A percentile compares a stretch with the other conserved stretches of the same genome.
Evolutionary conservation across 176 grass and related monocot genomes (phyloP).

Genomic region (Alloteropsis semialata): DNA sequence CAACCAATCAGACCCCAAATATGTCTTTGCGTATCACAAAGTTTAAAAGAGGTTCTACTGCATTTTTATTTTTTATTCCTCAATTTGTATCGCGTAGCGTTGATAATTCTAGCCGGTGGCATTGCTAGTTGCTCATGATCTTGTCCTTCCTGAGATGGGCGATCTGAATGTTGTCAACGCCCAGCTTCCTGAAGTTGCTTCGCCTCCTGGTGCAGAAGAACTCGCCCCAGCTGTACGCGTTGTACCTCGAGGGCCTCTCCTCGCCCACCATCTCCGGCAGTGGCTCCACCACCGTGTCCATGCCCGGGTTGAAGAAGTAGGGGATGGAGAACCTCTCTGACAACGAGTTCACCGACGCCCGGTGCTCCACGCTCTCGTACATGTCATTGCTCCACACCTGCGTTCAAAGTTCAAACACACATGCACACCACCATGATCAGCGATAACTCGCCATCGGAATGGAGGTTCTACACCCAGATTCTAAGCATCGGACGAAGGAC

Average conservation of each 20-base stretch:
- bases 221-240: slow-evolving; percentile 51
- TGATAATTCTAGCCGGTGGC: background rate
- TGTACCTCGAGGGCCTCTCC: slow-evolving; percentile 48
- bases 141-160: slow-evolving; percentile 57
- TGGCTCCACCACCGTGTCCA: slow-evolving; percentile 43
- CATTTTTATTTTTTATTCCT: no score
- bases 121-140: background rate
- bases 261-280: slow-evolving; percentile 50
- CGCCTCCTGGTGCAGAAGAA: slow-evolving; percentile 63
- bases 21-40: no score
- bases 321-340: slow-evolving; percentile 73
- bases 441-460: background rate
- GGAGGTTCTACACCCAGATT: background rate
- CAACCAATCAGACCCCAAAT: no score
- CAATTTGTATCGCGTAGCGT: no score
- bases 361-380: slow-evolving; percentile 82
- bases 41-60: no score
- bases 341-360: slow-evolving; percentile 52
- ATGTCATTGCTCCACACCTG: slow-evolving; percentile 95
- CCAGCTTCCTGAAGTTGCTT: slow-evolving; percentile 69
- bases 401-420: background rate
- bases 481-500: background rate
- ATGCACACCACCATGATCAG: no score
- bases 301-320: slow-evolving; percentile 69
- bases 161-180: slow-evolving; percentile 64